Evolutionary conservation across 1,139 yeast species (phyloP).

Genomic region (Kodamaea suecica): DNA sequence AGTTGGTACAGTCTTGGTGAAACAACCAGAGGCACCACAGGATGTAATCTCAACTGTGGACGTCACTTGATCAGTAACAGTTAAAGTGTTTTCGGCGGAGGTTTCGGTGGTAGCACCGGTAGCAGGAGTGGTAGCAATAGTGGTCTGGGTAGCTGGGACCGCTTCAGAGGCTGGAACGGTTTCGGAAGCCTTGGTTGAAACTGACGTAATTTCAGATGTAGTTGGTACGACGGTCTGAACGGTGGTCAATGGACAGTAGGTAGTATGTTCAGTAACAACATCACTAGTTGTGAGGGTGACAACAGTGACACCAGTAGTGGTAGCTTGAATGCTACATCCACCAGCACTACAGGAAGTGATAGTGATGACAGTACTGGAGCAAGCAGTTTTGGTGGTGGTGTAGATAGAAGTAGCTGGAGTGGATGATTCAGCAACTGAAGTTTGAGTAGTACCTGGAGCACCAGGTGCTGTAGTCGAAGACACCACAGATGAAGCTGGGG

Average conservation of each 20-base stretch:
- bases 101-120: slow-evolving; percentile 1
- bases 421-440: slow-evolving; percentile 9
- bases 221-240: slow-evolving; percentile 1
- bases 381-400: slow-evolving; percentile 9
- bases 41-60: not conserved
- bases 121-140: not conserved
- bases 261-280: slow-evolving; percentile 12
- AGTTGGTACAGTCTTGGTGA: no score
- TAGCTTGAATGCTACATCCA: slow-evolving; percentile 17
- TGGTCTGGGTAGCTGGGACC: slow-evolving; percentile 1
- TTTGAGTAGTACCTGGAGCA: slow-evolving; percentile 5
- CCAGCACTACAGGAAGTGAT: slow-evolving; percentile 20
- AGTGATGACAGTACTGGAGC: slow-evolving; percentile 19
- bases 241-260: slow-evolving; percentile 15
- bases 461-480: not conserved
- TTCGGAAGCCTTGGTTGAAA: not conserved
- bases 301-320: slow-evolving; percentile 13
- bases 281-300: slow-evolving; percentile 12
- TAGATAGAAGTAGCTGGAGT: slow-evolving; percentile 2
- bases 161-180: slow-evolving; percentile 1
- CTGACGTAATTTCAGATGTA: no score
- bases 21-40: slow-evolving; percentile 7
- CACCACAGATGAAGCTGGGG: not conserved
- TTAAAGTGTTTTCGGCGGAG: not conserved
- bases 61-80: slow-evolving; percentile 1